Base-by-base conservation (phyloP, 208 protist genomes). In the Leishmania martiniquensis region DNA sequence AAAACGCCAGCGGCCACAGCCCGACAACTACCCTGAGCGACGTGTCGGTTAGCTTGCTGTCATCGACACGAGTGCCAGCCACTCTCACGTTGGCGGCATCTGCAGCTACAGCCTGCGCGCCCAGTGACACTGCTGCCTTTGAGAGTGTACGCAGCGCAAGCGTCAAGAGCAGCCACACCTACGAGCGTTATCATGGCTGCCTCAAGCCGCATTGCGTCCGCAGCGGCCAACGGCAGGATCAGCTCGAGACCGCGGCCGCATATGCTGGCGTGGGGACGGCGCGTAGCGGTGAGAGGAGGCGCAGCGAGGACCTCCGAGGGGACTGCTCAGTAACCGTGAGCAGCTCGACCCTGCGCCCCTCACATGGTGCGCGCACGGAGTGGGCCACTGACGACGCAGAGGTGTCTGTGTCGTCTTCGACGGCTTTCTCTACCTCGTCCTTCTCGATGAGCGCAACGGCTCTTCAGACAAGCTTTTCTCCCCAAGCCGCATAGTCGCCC, bases 31-130 rank as follows among this genome's bases (percentile, higher is more conserved):
- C 75, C 4, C 45, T 84, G 17, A 87, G 84, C 47, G 84, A 87
- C 63, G 49, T 82, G 13, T 87, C 79, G 13, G 72, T 75, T 0
- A 87, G 84, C 45, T 13, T 81, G 22, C 74, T 82, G 13, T 87
- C 84, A 12, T 49, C 54, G 39, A 87, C 84, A 15, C 80, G 78
- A 42, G 42, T 63, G 2, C 84, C 84, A 20, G 29, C 52, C 15
- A 63, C 76, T 1, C 55, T 57, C 3, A 60, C 22, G 17, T 15
- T n/a, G 42, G 9, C 15, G 15, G n/a, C 45, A 3, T 54, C 80
- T 54, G 10, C 37, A 37, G 37, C 34, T 59, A 10, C 44, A 2
- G 15, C 15, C 9, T 13, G 29, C n/a, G 20, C 17, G 29, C 13
- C 34, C 69, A 54, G 39, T 15, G 42, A 55, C 65, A 49, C 37